Evolutionary conservation across 345 rosid species (phyloP).

Genomic region (Acer yangbiense): DNA sequence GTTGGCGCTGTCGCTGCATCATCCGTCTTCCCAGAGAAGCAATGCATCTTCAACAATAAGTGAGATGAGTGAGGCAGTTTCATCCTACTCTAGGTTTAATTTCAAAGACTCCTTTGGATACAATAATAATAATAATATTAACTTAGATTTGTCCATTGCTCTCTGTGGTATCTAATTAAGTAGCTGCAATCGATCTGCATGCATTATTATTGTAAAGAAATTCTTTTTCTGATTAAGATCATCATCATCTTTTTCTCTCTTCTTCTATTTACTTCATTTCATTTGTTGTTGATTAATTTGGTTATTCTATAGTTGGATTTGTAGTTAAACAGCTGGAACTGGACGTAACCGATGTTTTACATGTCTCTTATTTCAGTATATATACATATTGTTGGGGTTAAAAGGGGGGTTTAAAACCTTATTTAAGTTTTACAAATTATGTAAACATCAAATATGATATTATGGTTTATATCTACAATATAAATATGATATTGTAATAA

Average conservation of each 20-base stretch:
- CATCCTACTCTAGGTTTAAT: conserved; percentile 42
- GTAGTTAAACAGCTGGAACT: too few species aligned
- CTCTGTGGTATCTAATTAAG: conserved; percentile 53
- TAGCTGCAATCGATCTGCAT: neutral
- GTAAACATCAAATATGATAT: too few species aligned
- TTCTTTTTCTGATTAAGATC: too few species aligned
- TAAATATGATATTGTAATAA: too few species aligned
- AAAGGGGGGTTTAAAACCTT: too few species aligned
- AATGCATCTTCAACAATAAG: conserved; percentile 51
- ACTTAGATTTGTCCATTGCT: conserved; percentile 73
- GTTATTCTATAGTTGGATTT: neutral
- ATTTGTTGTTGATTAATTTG: too few species aligned
- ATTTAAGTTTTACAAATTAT: too few species aligned
- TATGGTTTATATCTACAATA: too few species aligned
- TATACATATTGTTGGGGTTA: too few species aligned
- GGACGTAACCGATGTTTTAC: too few species aligned
- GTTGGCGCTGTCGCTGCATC: conserved; percentile 53
- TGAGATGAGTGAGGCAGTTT: conserved; percentile 72
- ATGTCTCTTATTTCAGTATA: too few species aligned
- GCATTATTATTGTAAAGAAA: neutral
- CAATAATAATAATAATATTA: conserved; percentile 36
- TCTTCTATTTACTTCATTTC: neutral
- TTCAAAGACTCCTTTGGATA: conserved; percentile 36
- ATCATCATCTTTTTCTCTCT: too few species aligned
- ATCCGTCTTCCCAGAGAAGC: conserved; percentile 43